These are phyloP conservation scores for Cavenderia fasciculata DNA, from an alignment of 78 protist species.

Conservation along the genomic window DNA sequence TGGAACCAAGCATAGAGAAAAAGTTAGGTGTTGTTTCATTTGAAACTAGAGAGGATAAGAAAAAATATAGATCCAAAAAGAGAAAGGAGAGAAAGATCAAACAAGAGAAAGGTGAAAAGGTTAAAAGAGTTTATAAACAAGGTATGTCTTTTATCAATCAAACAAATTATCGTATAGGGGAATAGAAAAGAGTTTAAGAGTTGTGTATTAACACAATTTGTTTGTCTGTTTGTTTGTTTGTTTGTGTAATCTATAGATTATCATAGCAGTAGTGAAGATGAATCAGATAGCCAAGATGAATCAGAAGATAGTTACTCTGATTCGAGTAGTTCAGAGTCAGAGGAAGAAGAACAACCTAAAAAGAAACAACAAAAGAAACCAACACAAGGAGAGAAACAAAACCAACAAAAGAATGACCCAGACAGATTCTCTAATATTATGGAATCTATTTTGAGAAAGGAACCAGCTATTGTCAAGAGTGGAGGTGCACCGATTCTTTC, in stretches of 20 bases:
- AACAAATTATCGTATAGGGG: background rate
- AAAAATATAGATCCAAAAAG: slow-evolving; percentile 57
- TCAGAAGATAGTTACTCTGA: background rate
- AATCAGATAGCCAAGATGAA: background rate
- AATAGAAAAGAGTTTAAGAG: too few species aligned
- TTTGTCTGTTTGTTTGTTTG: background rate
- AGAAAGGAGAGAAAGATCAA: slow-evolving; percentile 68
- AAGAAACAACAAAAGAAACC: background rate
- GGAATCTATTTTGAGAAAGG: slow-evolving; percentile 8
- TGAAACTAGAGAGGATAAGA: slow-evolving; percentile 30
- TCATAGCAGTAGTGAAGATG: slow-evolving; percentile 34
- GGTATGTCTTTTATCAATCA: background rate
- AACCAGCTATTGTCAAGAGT: background rate
- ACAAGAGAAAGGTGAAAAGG: slow-evolving; percentile 57
- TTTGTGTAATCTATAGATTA: slow-evolving; percentile 5
- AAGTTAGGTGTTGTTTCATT: slow-evolving; percentile 18
- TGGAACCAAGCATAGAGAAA: slow-evolving; percentile 15
- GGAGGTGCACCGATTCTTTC: slow-evolving; percentile 31
- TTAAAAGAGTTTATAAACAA: slow-evolving; percentile 27
- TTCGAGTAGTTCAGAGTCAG: background rate
- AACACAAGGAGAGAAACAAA: background rate
- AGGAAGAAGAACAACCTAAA: background rate
- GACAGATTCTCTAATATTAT: slow-evolving; percentile 37
- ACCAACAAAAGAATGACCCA: background rate
- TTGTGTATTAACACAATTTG: too few species aligned